A percentile compares a stretch with the other conserved stretches of the same genome.
phyloP scores from a whole-genome alignment of 768 basidiomycete genomes.

The Arthromyces matolae region DNA sequence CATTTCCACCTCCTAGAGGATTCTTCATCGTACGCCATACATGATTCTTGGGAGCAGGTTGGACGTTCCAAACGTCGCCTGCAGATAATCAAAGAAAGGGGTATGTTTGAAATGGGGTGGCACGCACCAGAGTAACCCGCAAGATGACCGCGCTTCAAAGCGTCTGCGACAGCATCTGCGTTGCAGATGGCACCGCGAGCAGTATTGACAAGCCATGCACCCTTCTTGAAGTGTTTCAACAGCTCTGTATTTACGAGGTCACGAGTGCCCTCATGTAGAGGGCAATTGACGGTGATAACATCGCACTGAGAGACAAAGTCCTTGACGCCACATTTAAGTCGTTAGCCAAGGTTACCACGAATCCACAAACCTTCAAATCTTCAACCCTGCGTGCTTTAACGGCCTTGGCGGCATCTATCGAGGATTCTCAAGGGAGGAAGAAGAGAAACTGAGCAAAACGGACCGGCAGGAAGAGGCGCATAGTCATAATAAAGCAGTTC shows the following conservation, averaged over 20 bases:
- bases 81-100: background rate
- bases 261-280: conserved; percentile 80
- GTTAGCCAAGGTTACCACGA: background rate
- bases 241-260: conserved; percentile 81
- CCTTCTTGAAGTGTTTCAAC: conserved; percentile 86
- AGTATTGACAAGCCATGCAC: conserved; percentile 90
- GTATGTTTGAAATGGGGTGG: too few relatives aligned
- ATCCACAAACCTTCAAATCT: conserved; percentile 60
- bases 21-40: conserved; percentile 83
- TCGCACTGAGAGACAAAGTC: conserved; percentile 52
- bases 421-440: background rate
- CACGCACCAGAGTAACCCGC: conserved; percentile 48
- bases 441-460: background rate
- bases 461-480: conserved; percentile 62
- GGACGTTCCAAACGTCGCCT: conserved; percentile 82
- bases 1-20: conserved; percentile 80
- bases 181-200: conserved; percentile 91
- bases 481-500: conserved; percentile 92
- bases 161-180: conserved; percentile 73
- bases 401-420: conserved; percentile 58
- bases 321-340: conserved; percentile 9
- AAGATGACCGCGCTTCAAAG: conserved; percentile 74
- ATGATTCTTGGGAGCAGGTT: conserved; percentile 85
- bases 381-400: conserved; percentile 73
- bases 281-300: conserved; percentile 84